Evolutionary conservation across 495 filamentous ascomycete species (phyloP).

Genomic region (Lasiosphaeris hirsuta): DNA sequence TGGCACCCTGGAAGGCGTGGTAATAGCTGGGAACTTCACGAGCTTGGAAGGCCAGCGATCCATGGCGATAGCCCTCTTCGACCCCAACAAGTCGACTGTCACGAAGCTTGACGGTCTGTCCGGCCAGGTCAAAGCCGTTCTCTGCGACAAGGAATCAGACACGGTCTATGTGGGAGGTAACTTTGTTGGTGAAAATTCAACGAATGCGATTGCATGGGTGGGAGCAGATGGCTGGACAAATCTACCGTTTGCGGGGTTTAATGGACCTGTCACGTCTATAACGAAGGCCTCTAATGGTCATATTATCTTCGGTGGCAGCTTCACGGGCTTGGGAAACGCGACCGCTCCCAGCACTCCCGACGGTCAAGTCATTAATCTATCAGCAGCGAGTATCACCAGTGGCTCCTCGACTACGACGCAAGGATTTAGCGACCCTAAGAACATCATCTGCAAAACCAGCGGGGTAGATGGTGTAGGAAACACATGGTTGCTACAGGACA

Average conservation of each 20-base stretch:
- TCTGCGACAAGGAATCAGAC: slow-evolving; percentile 79
- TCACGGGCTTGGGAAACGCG: slow-evolving; percentile 83
- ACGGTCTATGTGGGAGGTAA: slow-evolving; percentile 89
- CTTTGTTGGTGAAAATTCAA: slow-evolving; percentile 73
- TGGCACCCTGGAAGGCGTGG: slow-evolving; percentile 66
- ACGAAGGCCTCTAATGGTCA: slow-evolving; percentile 72
- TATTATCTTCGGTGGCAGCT: slow-evolving; percentile 89
- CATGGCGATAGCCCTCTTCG: slow-evolving; percentile 74
- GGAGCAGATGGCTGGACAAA: slow-evolving; percentile 72
- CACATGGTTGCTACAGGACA: slow-evolving; percentile 83
- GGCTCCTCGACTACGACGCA: slow-evolving; percentile 54
- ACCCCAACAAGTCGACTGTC: slow-evolving; percentile 63
- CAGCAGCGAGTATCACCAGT: slow-evolving; percentile 67
- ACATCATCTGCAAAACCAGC: slow-evolving; percentile 77
- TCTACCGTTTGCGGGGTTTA: slow-evolving; percentile 88
- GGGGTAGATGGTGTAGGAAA: slow-evolving; percentile 61
- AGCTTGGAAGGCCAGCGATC: slow-evolving; percentile 69
- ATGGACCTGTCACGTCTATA: slow-evolving; percentile 88
- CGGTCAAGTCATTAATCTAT: slow-evolving; percentile 79
- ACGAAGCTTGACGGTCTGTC: slow-evolving; percentile 72
- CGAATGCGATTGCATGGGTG: slow-evolving; percentile 86
- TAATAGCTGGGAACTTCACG: slow-evolving; percentile 96
- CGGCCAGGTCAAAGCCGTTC: slow-evolving; percentile 73
- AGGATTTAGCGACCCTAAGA: slow-evolving; percentile 74
- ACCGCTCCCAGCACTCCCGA: slow-evolving; percentile 56